Evolutionary conservation across 768 basidiomycete genomes (phyloP), one percentile per base, ranked within the genome.

Genomic region (Nidula microcarpa): DNA sequence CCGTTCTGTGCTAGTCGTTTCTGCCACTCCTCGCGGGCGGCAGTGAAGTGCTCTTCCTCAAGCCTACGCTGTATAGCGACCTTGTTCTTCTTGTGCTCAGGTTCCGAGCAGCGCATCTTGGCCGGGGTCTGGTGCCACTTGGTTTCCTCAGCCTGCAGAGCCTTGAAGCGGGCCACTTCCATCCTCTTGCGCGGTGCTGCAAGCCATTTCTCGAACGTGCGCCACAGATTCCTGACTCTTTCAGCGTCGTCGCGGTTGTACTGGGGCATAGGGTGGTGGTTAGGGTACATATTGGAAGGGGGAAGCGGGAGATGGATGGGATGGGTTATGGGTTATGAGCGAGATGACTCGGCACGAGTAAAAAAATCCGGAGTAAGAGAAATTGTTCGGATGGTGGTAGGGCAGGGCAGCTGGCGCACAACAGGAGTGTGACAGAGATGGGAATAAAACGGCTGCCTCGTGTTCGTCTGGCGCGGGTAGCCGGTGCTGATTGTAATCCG

Each of bases 21-120:
- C 44, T 75, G 69, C 79, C 79, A 80, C 57, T 77, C 72, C 43
- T 64, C 62, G 47, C 74, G 65, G 32, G 73, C 66, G 33, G 64
- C 60, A 7, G 60, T 57, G 45, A 68, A 69, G 52, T 74, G 63
- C 1, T 65, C 60, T 44, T 69, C 68, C 51, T 68, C 68, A 6
- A 71, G 59, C 43, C 66, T 52, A 44, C 64, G 64, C 14, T 65
- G 55, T 8, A 67, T 47, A 30, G 54, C 53, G 1, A 58, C 49
- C 54, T 68, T 70, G 50, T 57, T 60, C 48, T 62, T 61, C 16
- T 73, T 62, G 47, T 71, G 69, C 37, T 72, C 65, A 23, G 55
- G 55, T 35, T 53, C 14, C 58, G 61, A 43, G 33, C 45, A 35
- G 4, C 58, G 55, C 16, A 51, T 53, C 47, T 53, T 51, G 17